phyloP scores from a whole-genome alignment of 352 stramenopile genomes.

The Globisporangium perplexum region DNA sequence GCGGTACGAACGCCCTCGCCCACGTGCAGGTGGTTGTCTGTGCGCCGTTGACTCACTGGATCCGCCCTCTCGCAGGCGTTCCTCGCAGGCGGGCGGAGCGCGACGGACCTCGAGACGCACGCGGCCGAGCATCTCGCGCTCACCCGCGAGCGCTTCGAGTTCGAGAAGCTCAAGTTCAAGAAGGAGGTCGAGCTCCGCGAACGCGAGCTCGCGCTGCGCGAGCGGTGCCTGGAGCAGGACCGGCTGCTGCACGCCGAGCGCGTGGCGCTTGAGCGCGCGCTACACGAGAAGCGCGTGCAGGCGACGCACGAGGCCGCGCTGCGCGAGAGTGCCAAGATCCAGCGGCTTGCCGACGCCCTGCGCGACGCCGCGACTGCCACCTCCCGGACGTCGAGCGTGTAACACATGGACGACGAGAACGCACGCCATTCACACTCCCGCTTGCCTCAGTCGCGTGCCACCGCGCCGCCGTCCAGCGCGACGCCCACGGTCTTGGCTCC shows the following conservation, averaged over 20 bases:
- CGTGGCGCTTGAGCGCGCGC: slow-evolving; percentile 40
- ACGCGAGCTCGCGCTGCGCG: slow-evolving; percentile 49
- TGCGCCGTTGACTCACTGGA: not conserved
- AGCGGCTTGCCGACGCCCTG: slow-evolving; percentile 52
- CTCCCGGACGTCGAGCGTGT: slow-evolving; percentile 32
- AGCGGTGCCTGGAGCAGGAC: slow-evolving; percentile 63
- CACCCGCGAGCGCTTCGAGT: slow-evolving; percentile 65
- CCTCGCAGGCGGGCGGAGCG: slow-evolving; percentile 18
- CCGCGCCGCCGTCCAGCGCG: not conserved
- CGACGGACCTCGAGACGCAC: slow-evolving; percentile 79
- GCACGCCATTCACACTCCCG: not conserved
- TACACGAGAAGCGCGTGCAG: slow-evolving; percentile 47
- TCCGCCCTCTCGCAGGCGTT: slow-evolving; percentile 12
- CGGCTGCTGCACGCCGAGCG: slow-evolving; percentile 53
- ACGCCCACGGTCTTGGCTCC: slow-evolving; percentile 7
- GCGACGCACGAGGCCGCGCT: slow-evolving; percentile 24
- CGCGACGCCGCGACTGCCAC: slow-evolving; percentile 22
- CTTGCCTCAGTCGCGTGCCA: slow-evolving; percentile 1
- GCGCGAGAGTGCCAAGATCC: slow-evolving; percentile 48
- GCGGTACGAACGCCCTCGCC: not conserved
- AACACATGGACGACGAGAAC: not conserved
- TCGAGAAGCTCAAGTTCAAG: slow-evolving; percentile 67
- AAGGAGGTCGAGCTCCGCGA: slow-evolving; percentile 72
- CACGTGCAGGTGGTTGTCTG: no score
- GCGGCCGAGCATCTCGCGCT: slow-evolving; percentile 62